A percentile compares a stretch with the other conserved stretches of the same genome.
Conservation (phyloP, 371 early-diverging fungal species). For the Lichtheimia corymbifera region DNA sequence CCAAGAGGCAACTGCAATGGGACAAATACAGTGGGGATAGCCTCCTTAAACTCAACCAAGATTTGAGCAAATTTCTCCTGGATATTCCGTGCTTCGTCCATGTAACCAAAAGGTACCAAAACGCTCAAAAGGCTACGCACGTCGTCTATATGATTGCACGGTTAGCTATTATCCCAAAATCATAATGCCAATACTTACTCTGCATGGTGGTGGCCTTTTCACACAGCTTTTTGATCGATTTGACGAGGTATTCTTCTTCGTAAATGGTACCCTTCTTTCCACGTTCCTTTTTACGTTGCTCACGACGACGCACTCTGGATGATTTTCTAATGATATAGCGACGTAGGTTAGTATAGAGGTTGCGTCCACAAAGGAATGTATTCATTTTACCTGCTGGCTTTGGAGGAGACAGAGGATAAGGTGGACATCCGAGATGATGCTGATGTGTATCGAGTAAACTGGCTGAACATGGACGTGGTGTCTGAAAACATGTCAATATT, state of each 20-base stretch:
- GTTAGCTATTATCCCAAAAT: background rate
- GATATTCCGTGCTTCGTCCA: conserved; percentile 48
- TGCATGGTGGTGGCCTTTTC: conserved; percentile 51
- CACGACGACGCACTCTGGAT: conserved; percentile 68
- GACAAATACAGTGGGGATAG: conserved; percentile 41
- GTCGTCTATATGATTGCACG: conserved; percentile 31
- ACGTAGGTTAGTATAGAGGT: background rate
- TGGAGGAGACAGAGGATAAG: conserved; percentile 52
- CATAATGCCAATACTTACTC: conserved; percentile 25
- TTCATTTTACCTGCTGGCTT: conserved; percentile 47
- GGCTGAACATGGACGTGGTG: conserved; percentile 89
- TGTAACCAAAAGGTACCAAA: conserved; percentile 44
- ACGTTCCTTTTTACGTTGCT: conserved; percentile 75
- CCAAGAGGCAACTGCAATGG: conserved; percentile 41
- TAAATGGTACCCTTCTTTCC: conserved; percentile 88
- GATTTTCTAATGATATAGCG: conserved; percentile 51
- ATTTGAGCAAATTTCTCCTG: conserved; percentile 46
- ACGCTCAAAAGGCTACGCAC: conserved; percentile 39
- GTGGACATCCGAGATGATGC: conserved; percentile 61
- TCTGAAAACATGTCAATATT: conserved; percentile 93
- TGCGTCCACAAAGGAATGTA: too few species aligned
- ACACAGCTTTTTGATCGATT: conserved; percentile 59
- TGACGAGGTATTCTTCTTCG: conserved; percentile 89
- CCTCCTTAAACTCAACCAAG: conserved; percentile 29
- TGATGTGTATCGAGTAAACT: conserved; percentile 75